Conservation (phyloP, 1,139 yeast genomes). For the Trichomonascaceae sp. region DNA sequence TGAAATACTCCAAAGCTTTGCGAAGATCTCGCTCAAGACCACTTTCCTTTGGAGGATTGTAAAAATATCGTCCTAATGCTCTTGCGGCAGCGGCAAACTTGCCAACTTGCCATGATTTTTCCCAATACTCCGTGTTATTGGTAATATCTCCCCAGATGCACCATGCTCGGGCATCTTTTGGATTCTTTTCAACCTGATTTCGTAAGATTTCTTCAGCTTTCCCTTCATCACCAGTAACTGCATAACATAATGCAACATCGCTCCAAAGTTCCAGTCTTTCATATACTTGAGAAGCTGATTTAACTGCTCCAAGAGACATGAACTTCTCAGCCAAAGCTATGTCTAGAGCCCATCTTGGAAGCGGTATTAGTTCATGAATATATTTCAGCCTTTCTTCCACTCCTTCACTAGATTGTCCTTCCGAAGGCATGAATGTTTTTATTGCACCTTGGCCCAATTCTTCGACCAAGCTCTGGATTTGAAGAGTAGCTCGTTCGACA, state of each 20-base stretch:
- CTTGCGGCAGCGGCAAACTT: conserved; percentile 80
- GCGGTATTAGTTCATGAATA: conserved; percentile 66
- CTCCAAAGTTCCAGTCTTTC: conserved; percentile 69
- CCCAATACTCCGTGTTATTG: conserved; percentile 74
- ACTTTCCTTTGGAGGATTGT: conserved; percentile 54
- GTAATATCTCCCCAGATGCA: conserved; percentile 83
- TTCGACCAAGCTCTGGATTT: conserved; percentile 87
- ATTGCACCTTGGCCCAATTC: conserved; percentile 68
- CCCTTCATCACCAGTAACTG: conserved; percentile 70
- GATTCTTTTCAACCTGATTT: conserved; percentile 49
- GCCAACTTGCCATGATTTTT: conserved; percentile 81
- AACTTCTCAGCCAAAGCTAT: conserved; percentile 77
- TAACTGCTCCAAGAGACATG: conserved; percentile 77
- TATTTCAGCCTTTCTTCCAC: conserved; percentile 54
- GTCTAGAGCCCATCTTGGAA: conserved; percentile 87
- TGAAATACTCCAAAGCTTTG: conserved; percentile 59
- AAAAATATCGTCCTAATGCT: conserved; percentile 68
- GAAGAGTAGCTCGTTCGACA: conserved; percentile 88
- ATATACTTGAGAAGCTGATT: conserved; percentile 86
- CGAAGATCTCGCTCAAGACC: conserved; percentile 50
- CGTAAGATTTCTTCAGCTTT: conserved; percentile 59
- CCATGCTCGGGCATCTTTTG: conserved; percentile 77
- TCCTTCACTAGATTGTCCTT: conserved; percentile 17
- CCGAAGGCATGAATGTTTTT: conserved; percentile 53
- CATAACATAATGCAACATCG: conserved; percentile 88